Evolutionary conservation across 129 eudicot species (phyloP), one percentile per base, ranked within the genome.

Genomic region (Arctium lappa): DNA sequence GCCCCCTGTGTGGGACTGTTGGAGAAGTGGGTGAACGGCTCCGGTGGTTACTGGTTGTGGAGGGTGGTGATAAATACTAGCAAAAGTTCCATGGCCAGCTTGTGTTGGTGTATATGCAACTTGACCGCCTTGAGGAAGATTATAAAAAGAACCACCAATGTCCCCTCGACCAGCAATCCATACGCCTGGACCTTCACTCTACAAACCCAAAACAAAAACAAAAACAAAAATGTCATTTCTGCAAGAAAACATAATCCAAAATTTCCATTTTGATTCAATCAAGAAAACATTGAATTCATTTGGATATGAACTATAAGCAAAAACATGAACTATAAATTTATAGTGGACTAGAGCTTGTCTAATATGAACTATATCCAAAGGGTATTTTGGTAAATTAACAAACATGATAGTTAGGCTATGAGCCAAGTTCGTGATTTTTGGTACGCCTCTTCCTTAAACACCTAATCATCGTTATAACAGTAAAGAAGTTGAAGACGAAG

Each of bases 61-160:
- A 22, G 97, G 97, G 81, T 91, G 92, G 82, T 85, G 87, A 69
- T 89, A 94, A 27, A 92, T 84, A 38, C 93, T 85, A 27, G 97
- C 78, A 83, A 90, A 90, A 71, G 89, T 50, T 65, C 92, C 98
- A 22, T 94, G 98, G 69, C 91, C 85, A 3, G 86, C 88, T 80
- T 91, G 98, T 46, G 94, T 75, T 60, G 97, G 94, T n/a, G 91
- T 33, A 29, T 85, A 94, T 83, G 92, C 89, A 85, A 94, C 89
- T 77, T 92, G 98, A 75, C 96, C 91, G 31, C 96, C 91, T 81
- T 94, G 98, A 39, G 98, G 90, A 53, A 92, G 88, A 82, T 91
- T 92, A 90, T 92, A 94, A 77, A 88, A 92, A 33, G 97, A 79
- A 86, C 94, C 89, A 71, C 97, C 86, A 39, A 94, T 85, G 83